Evolutionary conservation across 768 basidiomycete genomes (phyloP), one percentile per base, ranked within the genome.

Genomic region (Exsudoporus frostii): DNA sequence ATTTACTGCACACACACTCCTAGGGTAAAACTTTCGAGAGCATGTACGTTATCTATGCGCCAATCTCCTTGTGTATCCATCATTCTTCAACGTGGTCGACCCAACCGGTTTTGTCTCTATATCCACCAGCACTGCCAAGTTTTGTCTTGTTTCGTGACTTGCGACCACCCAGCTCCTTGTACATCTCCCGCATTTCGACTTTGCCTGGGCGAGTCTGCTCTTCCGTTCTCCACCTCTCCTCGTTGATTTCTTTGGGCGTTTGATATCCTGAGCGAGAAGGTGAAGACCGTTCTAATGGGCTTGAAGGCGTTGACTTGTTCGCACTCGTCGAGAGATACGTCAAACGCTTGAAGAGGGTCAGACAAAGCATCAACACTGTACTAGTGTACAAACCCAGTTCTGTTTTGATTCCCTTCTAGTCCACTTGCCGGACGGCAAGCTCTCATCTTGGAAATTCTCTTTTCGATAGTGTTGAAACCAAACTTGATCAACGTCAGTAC

Each of bases 391-490:
- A 57, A 84, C 88, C 93, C 93, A 97, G 58, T 87, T 87, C 71
- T 92, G 88, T 67, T 93, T 97, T n/a, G 91, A 93, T 69, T 97
- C 93, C 51, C 87, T 79, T 65, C 89, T 90, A 9, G 92, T 89
- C 93, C 93, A 97, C 69, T 93, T 93, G 33, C 86, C 90, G 10
- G 85, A 79, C 4, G 88, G 86, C 45, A 90, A 68, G 53, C 81
- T 84, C 29, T 85, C 83, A 56, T 92, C 88, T 40, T 91, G 85
- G 58, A 97, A 91, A 60, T 88, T 85, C 56, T 93, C 90, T 59
- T 86, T 90, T 50, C 94, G 77, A 67, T 92, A 93, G 58, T 90
- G 86, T 59, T 90, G 88, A 74, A 95, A 97, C 94, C 94, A 97
- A 10, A 96, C 94, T 97, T 13, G 61, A 33, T 33, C 20, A 14